phyloP scores from a whole-genome alignment of 768 basidiomycete genomes.

The Boletus vinaceobasis region DNA sequence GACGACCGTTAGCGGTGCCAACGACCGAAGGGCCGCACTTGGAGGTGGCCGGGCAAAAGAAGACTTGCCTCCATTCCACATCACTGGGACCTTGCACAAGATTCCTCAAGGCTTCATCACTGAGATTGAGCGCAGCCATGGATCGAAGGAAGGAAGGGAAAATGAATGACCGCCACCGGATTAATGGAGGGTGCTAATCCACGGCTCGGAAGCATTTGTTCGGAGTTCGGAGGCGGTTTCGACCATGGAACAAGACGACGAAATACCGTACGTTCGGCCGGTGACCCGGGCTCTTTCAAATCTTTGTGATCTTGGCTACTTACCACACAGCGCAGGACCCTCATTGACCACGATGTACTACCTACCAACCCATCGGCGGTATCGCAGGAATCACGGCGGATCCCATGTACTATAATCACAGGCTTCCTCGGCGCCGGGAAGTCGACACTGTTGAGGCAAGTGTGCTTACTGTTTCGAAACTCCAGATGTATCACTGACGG shows the following conservation, averaged over 20 bases:
- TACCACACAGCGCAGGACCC: conserved; percentile 19
- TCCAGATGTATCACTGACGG: neutral
- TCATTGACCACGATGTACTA: conserved; percentile 29
- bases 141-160: neutral
- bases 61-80: conserved; percentile 74
- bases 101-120: conserved; percentile 45
- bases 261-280: conserved; percentile 51
- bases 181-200: conserved; percentile 5
- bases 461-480: neutral
- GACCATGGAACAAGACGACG: conserved; percentile 52
- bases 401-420: conserved; percentile 91
- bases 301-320: conserved; percentile 2
- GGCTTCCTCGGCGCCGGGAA: conserved; percentile 96
- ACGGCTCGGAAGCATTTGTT: conserved; percentile 17
- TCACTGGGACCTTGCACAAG: conserved; percentile 79
- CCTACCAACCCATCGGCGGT: neutral
- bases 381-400: conserved; percentile 32
- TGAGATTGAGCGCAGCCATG: conserved; percentile 25
- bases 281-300: conserved; percentile 4
- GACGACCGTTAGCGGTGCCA: conserved; percentile 10
- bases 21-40: neutral
- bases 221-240: conserved; percentile 27
- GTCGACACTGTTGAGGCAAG: conserved; percentile 80
- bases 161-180: neutral
- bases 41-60: neutral